Percentiles rank a stretch among this genome's conserved stretches.
These are phyloP conservation scores for Russula dissimulans DNA, from an alignment of 768 basidiomycete genomes.

Conservation along the genomic window DNA sequence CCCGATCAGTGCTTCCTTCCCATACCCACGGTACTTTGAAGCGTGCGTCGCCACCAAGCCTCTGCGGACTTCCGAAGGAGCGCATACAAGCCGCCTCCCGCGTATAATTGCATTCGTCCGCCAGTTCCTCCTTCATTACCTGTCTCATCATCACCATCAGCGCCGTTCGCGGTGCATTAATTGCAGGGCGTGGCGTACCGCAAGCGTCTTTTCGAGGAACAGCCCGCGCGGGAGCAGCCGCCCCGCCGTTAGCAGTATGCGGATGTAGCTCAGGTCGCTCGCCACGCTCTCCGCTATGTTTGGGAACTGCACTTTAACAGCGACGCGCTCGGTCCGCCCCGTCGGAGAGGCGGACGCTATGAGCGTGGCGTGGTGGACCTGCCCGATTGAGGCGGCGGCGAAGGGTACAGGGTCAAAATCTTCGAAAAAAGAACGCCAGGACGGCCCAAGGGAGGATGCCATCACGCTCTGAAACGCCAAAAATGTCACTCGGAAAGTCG, in stretches of 20 bases:
- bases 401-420: slow-evolving; percentile 82
- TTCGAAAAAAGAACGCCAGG: slow-evolving; percentile 64
- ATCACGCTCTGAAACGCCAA: slow-evolving; percentile 51
- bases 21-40: slow-evolving; percentile 86
- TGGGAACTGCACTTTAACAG: slow-evolving; percentile 92
- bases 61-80: slow-evolving; percentile 43
- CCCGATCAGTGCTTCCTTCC: slow-evolving; percentile 68
- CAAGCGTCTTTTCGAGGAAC: slow-evolving; percentile 81
- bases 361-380: slow-evolving; percentile 77
- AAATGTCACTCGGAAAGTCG: background rate
- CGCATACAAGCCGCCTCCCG: slow-evolving; percentile 70
- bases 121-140: slow-evolving; percentile 85
- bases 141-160: slow-evolving; percentile 23
- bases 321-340: slow-evolving; percentile 47
- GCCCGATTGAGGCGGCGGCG: slow-evolving; percentile 94
- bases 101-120: slow-evolving; percentile 86
- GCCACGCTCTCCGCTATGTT: slow-evolving; percentile 80
- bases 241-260: slow-evolving; percentile 71
- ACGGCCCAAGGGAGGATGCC: slow-evolving; percentile 55
- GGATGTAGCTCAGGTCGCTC: slow-evolving; percentile 81
- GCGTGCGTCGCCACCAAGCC: slow-evolving; percentile 47
- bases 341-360: slow-evolving; percentile 44
- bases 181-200: slow-evolving; percentile 30
- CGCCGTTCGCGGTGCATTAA: background rate
- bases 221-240: slow-evolving; percentile 78